phyloP scores from a whole-genome alignment of 805 yeast species.

The Candida coquimbonensis region DNA sequence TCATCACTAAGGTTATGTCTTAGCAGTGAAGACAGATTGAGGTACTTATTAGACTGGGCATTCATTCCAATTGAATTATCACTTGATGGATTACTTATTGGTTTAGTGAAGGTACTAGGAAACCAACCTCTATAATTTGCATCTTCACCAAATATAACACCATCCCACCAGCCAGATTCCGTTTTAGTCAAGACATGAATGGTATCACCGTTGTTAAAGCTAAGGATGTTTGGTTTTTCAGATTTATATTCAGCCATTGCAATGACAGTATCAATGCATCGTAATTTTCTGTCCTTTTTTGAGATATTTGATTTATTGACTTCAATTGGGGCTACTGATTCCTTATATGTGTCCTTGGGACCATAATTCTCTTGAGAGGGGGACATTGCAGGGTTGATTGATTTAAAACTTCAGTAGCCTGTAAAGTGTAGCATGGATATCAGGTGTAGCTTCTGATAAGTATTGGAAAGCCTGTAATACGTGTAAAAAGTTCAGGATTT shows the following conservation, averaged over 20 bases:
- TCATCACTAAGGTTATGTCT: conserved; percentile 19
- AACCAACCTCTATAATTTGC: conserved; percentile 71
- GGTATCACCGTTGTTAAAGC: conserved; percentile 57
- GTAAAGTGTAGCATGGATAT: too few relatives aligned
- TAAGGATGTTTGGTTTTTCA: conserved; percentile 44
- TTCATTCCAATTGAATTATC: not conserved
- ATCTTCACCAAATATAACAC: conserved; percentile 34
- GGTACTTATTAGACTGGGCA: conserved; percentile 9
- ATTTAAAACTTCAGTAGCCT: not conserved
- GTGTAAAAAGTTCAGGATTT: too few relatives aligned
- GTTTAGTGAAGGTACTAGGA: conserved; percentile 56
- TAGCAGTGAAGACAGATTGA: conserved; percentile 14
- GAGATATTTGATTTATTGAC: not conserved
- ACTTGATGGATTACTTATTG: conserved; percentile 14
- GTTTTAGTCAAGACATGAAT: conserved; percentile 61
- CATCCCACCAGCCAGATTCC: conserved; percentile 85
- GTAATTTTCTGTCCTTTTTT: conserved; percentile 1
- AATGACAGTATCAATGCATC: conserved; percentile 48
- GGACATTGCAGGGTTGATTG: not conserved
- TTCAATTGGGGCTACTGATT: not conserved
- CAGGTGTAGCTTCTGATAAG: too few relatives aligned
- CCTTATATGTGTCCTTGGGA: not conserved
- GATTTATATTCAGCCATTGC: conserved; percentile 51
- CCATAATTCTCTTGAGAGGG: not conserved
- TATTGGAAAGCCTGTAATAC: too few relatives aligned